Base-by-base conservation (phyloP, 129 eudicot genomes). In the Apium graveolens region DNA sequence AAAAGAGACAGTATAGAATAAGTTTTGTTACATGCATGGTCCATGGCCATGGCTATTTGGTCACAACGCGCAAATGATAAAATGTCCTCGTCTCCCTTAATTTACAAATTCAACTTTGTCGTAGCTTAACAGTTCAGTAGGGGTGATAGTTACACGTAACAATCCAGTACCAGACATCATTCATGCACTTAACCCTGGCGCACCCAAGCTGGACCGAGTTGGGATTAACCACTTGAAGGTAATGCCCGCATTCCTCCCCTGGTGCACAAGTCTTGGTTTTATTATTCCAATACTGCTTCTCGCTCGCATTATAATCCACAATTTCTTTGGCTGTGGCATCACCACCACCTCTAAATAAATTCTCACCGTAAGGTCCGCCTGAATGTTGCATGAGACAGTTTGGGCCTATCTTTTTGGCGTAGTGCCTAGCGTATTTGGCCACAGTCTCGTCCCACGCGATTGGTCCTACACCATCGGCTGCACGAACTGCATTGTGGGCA, bases 151-250 rank as follows among this genome's bases (percentile, higher is more conserved):
- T 43, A 11, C 45, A 43, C 45, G 45, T 43, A 43, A 43, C 45
- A 43, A 43, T 43, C 45, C 45, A 43, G 48, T 44, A 44, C 48
- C 48, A 44, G 16, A 0, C 48, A 8, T 44, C 48, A 44, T 44
- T 44, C 3, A 1, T 11, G 16, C 48, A 44, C 48, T 44, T 44
- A 11, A 11, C 16, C 4, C 16, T 44, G 12, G 48, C 91, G 21
- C 93, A 89, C 9, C 93, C 91, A 3, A 89, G 62, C 1, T 77
- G 82, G 1, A 70, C 72, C 29, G 91, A 83, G 13, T 87, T 76
- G 18, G 81, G 76, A 87, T 91, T 87, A 46, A 89, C 89, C 26
- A 89, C 89, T 60, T 83, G 88, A 26, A 89, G 87, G 44, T 89
- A 89, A n/a, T 89, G 89, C 39, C 83, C 74, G 55, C 91, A 89